These are phyloP conservation scores for Schizochytrium sp. DNA, from an alignment of 108 stramenopile species.

Conservation along the genomic window DNA sequence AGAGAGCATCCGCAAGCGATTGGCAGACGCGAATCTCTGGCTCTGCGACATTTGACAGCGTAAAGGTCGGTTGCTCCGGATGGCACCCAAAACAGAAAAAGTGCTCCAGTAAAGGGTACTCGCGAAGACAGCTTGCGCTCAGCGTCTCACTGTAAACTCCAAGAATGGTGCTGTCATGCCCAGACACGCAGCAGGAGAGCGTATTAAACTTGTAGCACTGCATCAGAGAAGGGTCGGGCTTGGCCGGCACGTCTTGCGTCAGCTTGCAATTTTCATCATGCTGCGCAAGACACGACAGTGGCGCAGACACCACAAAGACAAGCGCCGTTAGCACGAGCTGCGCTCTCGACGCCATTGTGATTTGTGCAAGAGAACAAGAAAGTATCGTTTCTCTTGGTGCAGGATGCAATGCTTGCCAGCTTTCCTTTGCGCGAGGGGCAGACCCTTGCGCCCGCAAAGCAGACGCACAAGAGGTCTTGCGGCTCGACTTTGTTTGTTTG, in stretches of 20 bases:
- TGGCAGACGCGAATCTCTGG: background rate
- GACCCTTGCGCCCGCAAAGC: too few relatives aligned
- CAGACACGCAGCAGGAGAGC: background rate
- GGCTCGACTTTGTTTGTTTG: too few relatives aligned
- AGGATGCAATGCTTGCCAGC: too few relatives aligned
- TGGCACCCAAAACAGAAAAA: background rate
- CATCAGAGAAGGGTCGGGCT: background rate
- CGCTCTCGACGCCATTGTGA: background rate
- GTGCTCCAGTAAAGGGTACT: background rate
- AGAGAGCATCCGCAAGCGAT: background rate
- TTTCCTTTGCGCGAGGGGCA: too few relatives aligned
- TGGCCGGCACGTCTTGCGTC: background rate
- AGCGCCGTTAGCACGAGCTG: background rate
- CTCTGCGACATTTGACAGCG: background rate
- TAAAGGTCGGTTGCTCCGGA: background rate
- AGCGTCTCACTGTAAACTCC: background rate
- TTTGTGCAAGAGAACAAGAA: too few relatives aligned
- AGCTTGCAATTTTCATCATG: background rate
- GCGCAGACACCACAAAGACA: background rate
- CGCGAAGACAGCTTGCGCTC: background rate
- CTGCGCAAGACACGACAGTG: background rate
- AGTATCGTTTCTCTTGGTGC: too few relatives aligned
- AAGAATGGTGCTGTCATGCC: background rate
- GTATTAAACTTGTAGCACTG: constrained; percentile 12
- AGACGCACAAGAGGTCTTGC: too few relatives aligned